Conservation (phyloP, 2,329 filamentous ascomycete genomes). For the Thielaviopsis euricoi region DNA sequence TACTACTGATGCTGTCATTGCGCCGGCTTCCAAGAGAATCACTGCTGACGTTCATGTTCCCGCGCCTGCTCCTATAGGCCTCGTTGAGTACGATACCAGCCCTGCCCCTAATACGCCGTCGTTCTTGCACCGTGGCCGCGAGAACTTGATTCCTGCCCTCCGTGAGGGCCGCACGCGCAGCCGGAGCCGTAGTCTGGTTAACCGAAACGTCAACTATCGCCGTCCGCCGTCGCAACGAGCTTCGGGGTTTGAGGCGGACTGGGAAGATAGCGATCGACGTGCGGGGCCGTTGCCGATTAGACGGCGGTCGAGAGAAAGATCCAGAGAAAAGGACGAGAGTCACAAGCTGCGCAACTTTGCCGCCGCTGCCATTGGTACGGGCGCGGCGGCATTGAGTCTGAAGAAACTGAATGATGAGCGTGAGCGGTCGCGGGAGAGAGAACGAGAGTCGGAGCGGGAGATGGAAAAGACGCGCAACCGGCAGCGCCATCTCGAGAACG, state of each 20-base stretch:
- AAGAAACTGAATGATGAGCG: constrained; percentile 34
- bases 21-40: neutral
- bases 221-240: constrained; percentile 13
- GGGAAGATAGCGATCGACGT: constrained; percentile 19
- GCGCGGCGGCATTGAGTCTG: constrained; percentile 45
- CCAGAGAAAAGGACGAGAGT: constrained; percentile 25
- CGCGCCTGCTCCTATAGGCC: neutral
- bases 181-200: neutral
- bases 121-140: neutral
- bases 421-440: constrained; percentile 18
- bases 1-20: neutral
- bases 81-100: neutral
- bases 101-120: neutral
- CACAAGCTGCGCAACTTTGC: constrained; percentile 39
- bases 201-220: constrained; percentile 10
- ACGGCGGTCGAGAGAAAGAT: neutral
- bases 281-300: constrained; percentile 12
- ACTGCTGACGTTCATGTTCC: neutral
- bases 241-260: constrained; percentile 3
- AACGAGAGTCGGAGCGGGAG: neutral
- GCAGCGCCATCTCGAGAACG: constrained; percentile 5
- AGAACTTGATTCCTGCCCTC: neutral
- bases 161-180: neutral
- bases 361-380: constrained; percentile 35
- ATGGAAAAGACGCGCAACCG: constrained; percentile 12